Evolutionary conservation across 2,329 filamentous ascomycete genomes (phyloP).

Genomic region (Paraphaeosphaeria sporulosa): DNA sequence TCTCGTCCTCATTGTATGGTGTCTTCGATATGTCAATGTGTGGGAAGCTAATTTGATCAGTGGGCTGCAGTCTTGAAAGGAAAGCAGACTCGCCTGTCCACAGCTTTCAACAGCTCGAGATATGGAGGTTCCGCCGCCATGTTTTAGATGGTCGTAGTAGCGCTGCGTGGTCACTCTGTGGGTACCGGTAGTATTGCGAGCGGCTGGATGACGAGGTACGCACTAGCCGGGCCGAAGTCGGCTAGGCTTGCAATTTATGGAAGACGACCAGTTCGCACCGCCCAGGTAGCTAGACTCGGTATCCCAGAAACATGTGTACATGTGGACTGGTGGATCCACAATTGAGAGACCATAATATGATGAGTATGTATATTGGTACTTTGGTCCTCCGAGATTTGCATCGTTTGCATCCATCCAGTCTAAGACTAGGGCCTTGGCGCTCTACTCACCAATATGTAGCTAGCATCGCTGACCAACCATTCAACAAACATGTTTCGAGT

Average conservation of each 20-base stretch:
- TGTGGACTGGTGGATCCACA: neutral
- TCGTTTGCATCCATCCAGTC: neutral
- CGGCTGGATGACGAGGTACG: neutral
- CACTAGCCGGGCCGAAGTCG: constrained; percentile 1
- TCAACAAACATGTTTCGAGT: neutral
- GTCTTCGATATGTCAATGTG: constrained; percentile 13
- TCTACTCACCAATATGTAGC: neutral
- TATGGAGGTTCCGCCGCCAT: constrained; percentile 1
- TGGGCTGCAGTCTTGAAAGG: neutral
- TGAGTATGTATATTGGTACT: too few species aligned
- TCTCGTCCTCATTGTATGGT: constrained; percentile 3
- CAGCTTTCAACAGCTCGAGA: constrained; percentile 12
- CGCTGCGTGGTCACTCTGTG: neutral
- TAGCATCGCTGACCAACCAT: neutral
- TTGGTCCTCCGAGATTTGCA: neutral
- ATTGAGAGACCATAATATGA: neutral
- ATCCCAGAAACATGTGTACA: neutral
- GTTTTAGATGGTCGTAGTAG: neutral
- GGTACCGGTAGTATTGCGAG: too few species aligned
- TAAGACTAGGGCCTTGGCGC: neutral
- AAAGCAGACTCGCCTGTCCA: constrained; percentile 5
- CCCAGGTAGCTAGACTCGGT: neutral
- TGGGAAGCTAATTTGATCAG: constrained; percentile 11
- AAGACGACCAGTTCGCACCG: neutral
- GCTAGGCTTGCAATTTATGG: neutral